Percentiles rank a stretch among this genome's conserved stretches.
Evolutionary conservation across 2,329 filamentous ascomycete species (phyloP).

Genomic region (Incumbomyces lentus): DNA sequence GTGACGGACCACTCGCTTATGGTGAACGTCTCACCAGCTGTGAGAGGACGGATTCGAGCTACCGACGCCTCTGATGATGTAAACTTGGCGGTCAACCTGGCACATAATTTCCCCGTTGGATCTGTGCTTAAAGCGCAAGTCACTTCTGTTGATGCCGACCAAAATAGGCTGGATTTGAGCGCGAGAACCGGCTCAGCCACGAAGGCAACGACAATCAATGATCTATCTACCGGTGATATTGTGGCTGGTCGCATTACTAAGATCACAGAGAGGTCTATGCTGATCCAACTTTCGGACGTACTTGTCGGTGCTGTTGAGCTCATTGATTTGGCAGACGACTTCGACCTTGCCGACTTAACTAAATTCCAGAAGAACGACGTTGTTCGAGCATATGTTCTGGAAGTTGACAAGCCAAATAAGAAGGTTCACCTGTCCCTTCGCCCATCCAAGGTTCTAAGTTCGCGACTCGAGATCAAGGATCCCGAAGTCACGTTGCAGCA

Average conservation of each 20-base stretch:
- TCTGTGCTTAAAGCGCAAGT: conserved; percentile 76
- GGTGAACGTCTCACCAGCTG: conserved; percentile 80
- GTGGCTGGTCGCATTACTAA: conserved; percentile 77
- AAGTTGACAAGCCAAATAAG: conserved; percentile 75
- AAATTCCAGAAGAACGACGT: conserved; percentile 75
- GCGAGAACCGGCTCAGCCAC: conserved; percentile 52
- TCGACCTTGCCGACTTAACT: conserved; percentile 63
- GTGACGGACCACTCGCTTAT: conserved; percentile 68
- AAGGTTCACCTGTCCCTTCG: conserved; percentile 69
- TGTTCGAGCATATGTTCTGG: conserved; percentile 73
- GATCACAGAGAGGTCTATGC: conserved; percentile 68
- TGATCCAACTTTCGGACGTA: conserved; percentile 73
- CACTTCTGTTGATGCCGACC: conserved; percentile 59
- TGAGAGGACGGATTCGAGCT: conserved; percentile 71
- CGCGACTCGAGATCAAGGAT: conserved; percentile 69
- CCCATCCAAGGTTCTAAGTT: conserved; percentile 81
- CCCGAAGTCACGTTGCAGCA: conserved; percentile 66
- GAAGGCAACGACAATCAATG: conserved; percentile 55
- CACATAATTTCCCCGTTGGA: conserved; percentile 77
- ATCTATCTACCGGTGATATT: conserved; percentile 67
- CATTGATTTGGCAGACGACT: conserved; percentile 79
- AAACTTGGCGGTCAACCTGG: conserved; percentile 63
- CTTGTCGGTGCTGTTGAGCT: conserved; percentile 72
- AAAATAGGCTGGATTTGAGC: conserved; percentile 73
- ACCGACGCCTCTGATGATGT: conserved; percentile 83